These are phyloP conservation scores for Monosporascus sp. DNA, from an alignment of 2,329 filamentous ascomycete genomes.

Conservation along the genomic window DNA sequence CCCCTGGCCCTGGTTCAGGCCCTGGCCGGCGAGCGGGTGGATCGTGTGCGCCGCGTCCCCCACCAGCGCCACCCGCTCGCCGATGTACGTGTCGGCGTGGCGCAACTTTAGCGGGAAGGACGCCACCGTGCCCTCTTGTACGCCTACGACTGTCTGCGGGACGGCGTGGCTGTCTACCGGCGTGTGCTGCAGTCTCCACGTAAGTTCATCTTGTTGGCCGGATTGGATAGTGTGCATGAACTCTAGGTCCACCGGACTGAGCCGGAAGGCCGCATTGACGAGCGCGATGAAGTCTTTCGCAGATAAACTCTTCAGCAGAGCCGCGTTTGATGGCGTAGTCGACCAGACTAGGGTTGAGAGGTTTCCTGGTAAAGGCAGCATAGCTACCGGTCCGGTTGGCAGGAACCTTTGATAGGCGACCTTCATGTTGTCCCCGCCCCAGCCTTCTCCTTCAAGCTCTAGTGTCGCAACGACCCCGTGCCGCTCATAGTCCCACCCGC, in stretches of 20 bases:
- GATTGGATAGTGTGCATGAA: slow-evolving; percentile 67
- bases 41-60: slow-evolving; percentile 94
- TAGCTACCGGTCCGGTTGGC: slow-evolving; percentile 83
- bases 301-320: slow-evolving; percentile 70
- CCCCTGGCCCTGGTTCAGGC: slow-evolving; percentile 86
- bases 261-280: slow-evolving; percentile 89
- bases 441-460: slow-evolving; percentile 58
- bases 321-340: slow-evolving; percentile 75
- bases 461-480: slow-evolving; percentile 91
- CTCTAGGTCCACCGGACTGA: slow-evolving; percentile 71
- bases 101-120: slow-evolving; percentile 88
- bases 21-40: slow-evolving; percentile 91
- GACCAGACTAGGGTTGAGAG: slow-evolving; percentile 90
- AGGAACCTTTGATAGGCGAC: slow-evolving; percentile 94
- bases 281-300: slow-evolving; percentile 72
- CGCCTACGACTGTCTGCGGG: slow-evolving; percentile 61
- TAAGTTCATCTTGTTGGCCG: slow-evolving; percentile 67
- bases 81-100: slow-evolving; percentile 90
- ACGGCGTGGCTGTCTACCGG: slow-evolving; percentile 45
- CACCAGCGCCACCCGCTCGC: slow-evolving; percentile 83
- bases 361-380: slow-evolving; percentile 82
- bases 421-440: slow-evolving; percentile 51
- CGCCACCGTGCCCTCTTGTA: slow-evolving; percentile 76
- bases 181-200: slow-evolving; percentile 78
- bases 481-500: slow-evolving; percentile 89